Base-by-base conservation (phyloP, 257 asterid species). In the Nicotiana otophora region DNA sequence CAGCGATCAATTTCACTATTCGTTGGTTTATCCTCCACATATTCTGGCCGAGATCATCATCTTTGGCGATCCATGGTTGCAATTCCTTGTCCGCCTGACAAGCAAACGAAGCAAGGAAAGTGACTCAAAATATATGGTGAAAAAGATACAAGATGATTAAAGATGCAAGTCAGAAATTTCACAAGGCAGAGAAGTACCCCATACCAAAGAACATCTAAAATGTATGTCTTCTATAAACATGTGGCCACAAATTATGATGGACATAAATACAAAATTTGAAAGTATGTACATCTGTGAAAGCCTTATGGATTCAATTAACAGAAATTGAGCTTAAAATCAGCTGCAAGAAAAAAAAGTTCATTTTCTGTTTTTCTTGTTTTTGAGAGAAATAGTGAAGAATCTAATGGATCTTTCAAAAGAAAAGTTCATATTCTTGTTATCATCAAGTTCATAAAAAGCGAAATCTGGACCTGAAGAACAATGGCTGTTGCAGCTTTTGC, bases 401-500 rank as follows among this genome's bases (percentile, higher is more conserved):
- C 19, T 7, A 23, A 66, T 16, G 39, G 15, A 74, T 46, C 61
- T 48, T 74, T 48, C 61, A 74, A 79, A 85, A 75, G 5, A 34
- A 53, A 31, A 77, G 5, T 63, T 58, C 23, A 68, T 55, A 51
- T 76, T 60, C 76, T 28, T 34, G 30, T 46, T 70, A 20, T 48
- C 31, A 75, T 63, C 42, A 23, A 77, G 63, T 83, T 81, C 86
- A 83, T 87, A 91, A 79, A 86, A 87, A 83, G 83, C 89, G 85
- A 88, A 91, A 86, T 90, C 89, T 83, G 84, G 89, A 96, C 99
- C 99, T 94, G 99, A 87, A 94, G 99, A 87, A 96, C 95, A 75
- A 96, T 94, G 80, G 99, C 98, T 54, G 99, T 89, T 63, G 99
- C 93, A 85, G 98, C 99, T 89, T 94, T 96, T 23, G 98, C 93